phyloP scores from a whole-genome alignment of 441 rosid species.

The Jatropha podagrica region DNA sequence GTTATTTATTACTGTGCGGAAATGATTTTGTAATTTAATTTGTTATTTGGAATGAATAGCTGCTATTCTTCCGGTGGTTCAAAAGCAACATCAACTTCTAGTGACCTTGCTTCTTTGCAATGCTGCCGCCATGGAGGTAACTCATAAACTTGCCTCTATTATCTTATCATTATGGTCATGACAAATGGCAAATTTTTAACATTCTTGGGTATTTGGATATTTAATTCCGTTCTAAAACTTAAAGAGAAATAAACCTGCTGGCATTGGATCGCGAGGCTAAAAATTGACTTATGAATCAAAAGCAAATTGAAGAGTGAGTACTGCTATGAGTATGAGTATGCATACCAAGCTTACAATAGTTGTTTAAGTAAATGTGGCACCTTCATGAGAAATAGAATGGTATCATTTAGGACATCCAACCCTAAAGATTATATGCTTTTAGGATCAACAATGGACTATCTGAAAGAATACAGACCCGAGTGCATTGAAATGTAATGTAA shows the following conservation, averaged over 20 bases:
- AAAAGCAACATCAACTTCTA: slow-evolving; percentile 94
- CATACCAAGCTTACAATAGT: background rate
- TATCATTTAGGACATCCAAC: background rate
- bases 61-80: slow-evolving; percentile 79
- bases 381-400: background rate
- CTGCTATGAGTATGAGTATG: background rate
- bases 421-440: background rate
- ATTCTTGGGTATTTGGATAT: background rate
- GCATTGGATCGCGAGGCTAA: background rate
- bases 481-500: background rate
- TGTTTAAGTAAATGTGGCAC: background rate
- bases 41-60: slow-evolving; percentile 38
- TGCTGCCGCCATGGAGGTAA: slow-evolving; percentile 95
- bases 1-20: background rate
- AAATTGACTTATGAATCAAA: background rate
- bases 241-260: background rate
- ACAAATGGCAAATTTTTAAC: background rate
- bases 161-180: background rate
- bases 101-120: slow-evolving; percentile 90
- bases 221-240: background rate
- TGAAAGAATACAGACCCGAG: background rate
- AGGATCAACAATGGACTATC: background rate
- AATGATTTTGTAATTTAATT: background rate
- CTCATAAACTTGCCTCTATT: background rate
- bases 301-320: background rate